Percentiles rank a stretch among this genome's conserved stretches.
Evolutionary conservation across 2,329 filamentous ascomycete genomes (phyloP).

Genomic region (Leptographium wingfieldii): DNA sequence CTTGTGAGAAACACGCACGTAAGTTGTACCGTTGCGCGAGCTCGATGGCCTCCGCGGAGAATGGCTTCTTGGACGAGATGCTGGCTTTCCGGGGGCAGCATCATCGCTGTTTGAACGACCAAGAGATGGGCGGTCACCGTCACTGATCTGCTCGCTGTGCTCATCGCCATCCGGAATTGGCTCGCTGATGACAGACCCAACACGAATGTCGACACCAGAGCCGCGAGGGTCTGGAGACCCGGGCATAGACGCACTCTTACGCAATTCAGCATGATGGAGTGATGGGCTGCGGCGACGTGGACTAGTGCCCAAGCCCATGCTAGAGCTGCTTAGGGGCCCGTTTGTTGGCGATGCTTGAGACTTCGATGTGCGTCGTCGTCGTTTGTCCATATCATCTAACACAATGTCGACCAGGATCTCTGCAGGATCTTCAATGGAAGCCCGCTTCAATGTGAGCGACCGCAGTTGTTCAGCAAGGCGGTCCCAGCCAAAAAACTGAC

Average conservation of each 20-base stretch:
- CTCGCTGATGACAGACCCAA: conserved; percentile 48
- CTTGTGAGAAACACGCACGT: conserved; percentile 57
- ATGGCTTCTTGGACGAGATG: conserved; percentile 54
- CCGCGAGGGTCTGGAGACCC: conserved; percentile 42
- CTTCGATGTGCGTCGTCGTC: conserved; percentile 78
- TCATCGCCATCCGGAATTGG: conserved; percentile 25
- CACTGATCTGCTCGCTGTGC: conserved; percentile 22
- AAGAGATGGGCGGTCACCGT: conserved; percentile 30
- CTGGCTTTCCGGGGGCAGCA: conserved; percentile 23
- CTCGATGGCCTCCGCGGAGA: conserved; percentile 69
- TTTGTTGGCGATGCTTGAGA: conserved; percentile 64
- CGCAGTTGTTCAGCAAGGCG: conserved; percentile 81
- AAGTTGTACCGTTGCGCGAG: conserved; percentile 55
- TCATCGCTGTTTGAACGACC: conserved; percentile 36
- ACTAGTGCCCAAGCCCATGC: conserved; percentile 24
- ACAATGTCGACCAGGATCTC: conserved; percentile 90
- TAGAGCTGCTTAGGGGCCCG: conserved; percentile 34
- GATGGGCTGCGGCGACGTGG: conserved; percentile 53
- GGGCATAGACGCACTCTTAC: conserved; percentile 56
- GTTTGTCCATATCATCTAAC: conserved; percentile 89
- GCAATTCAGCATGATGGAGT: conserved; percentile 51
- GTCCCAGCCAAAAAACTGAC: conserved; percentile 97
- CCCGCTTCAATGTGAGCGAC: conserved; percentile 78
- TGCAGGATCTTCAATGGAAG: conserved; percentile 75
- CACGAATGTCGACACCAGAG: conserved; percentile 36